Evolutionary conservation across 768 basidiomycete species (phyloP).

Genomic region (Russula compacta): DNA sequence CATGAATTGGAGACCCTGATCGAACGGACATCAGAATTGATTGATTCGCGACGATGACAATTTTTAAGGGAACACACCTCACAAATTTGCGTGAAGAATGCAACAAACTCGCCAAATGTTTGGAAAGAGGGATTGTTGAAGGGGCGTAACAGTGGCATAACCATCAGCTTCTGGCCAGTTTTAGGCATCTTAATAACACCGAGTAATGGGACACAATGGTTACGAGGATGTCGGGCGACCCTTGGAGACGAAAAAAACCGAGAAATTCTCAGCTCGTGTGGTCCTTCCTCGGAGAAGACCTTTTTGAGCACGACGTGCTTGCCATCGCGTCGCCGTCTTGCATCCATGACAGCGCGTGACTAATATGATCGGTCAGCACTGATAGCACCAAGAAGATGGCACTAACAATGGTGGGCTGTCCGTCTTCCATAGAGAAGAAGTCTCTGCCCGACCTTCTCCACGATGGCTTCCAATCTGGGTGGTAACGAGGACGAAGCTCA

Average conservation of each 20-base stretch:
- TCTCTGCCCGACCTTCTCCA: conserved; percentile 2
- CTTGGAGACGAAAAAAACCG: conserved; percentile 5
- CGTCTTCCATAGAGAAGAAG: conserved; percentile 10
- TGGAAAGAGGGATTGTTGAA: conserved; percentile 22
- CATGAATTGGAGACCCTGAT: conserved; percentile 23
- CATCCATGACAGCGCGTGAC: conserved; percentile 18
- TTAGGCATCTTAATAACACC: conserved; percentile 19
- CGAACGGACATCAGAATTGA: not conserved
- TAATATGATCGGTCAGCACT: not conserved
- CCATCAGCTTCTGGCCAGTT: conserved; percentile 6
- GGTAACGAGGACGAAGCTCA: conserved; percentile 13
- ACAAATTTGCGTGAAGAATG: conserved; percentile 22
- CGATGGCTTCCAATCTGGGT: conserved; percentile 11
- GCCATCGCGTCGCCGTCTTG: conserved; percentile 16
- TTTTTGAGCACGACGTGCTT: conserved; percentile 20
- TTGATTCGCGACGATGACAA: not conserved
- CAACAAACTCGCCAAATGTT: conserved; percentile 23
- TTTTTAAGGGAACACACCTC: conserved; percentile 15
- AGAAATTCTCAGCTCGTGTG: conserved; percentile 9
- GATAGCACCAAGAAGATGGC: not conserved
- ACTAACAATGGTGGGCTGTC: conserved; percentile 3
- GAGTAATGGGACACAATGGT: conserved; percentile 21
- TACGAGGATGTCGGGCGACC: conserved; percentile 16
- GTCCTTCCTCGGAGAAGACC: not conserved
- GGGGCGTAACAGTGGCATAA: conserved; percentile 21